A percentile compares a stretch with the other conserved stretches of the same genome.
phyloP scores from a whole-genome alignment of 169 alveolate genomes.

The Cryptosporidium canis region DNA sequence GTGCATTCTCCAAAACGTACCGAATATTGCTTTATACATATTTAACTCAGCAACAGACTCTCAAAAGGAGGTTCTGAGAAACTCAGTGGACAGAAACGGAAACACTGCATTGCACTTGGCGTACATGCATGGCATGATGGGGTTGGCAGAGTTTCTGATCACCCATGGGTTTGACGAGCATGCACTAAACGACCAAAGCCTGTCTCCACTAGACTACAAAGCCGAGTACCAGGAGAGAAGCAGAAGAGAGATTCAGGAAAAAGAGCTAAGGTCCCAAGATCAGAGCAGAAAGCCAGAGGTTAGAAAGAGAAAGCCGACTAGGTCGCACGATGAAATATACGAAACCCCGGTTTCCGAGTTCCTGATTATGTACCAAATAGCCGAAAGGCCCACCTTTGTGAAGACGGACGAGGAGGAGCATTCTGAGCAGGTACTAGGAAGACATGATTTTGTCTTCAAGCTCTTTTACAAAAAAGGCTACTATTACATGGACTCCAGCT shows the following conservation, averaged over 20 bases:
- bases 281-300: not conserved
- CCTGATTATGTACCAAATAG: constrained; percentile 13
- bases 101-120: constrained; percentile 61
- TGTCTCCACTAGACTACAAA: constrained; percentile 15
- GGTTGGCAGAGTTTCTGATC: constrained; percentile 8
- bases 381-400: constrained; percentile 5
- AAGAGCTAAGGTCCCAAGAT: not conserved
- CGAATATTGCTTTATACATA: constrained; percentile 35
- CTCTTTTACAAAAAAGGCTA: constrained; percentile 49
- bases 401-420: not conserved
- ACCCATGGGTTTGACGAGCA: constrained; percentile 9
- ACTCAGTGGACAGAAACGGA: constrained; percentile 10
- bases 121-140: constrained; percentile 36
- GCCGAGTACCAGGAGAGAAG: not conserved
- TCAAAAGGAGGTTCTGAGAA: constrained; percentile 22
- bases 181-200: not conserved
- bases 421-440: not conserved
- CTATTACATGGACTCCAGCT: constrained; percentile 20
- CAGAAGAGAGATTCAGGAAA: not conserved
- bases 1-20: constrained; percentile 26
- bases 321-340: constrained; percentile 12
- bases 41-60: constrained; percentile 18
- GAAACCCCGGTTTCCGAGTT: constrained; percentile 56
- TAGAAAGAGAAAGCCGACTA: not conserved
- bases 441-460: constrained; percentile 46